These are phyloP conservation scores for Cryptosporidium sp. DNA, from an alignment of 169 alveolate genomes.

Conservation along the genomic window DNA sequence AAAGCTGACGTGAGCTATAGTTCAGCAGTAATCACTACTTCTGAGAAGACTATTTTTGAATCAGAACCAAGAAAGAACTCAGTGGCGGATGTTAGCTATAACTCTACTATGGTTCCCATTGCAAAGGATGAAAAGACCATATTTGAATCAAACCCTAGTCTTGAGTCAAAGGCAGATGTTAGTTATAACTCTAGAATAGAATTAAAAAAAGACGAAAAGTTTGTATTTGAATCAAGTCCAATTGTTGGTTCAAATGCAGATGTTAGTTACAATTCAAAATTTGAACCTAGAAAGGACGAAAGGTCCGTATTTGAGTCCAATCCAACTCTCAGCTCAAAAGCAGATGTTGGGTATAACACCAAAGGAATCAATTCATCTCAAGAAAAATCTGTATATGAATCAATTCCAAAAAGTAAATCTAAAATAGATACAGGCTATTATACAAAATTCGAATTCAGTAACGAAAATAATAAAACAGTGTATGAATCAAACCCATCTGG, in stretches of 20 bases:
- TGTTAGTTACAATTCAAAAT: slow-evolving; percentile 9
- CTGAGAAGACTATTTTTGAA: slow-evolving; percentile 23
- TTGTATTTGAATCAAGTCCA: slow-evolving; percentile 19
- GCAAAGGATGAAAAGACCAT: neutral
- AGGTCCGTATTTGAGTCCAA: slow-evolving; percentile 26
- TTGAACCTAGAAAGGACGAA: neutral
- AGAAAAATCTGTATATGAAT: slow-evolving; percentile 27
- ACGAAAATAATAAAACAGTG: neutral
- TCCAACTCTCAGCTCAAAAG: neutral
- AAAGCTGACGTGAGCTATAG: slow-evolving; percentile 8
- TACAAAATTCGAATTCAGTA: neutral
- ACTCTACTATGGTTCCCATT: too few species aligned
- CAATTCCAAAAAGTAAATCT: neutral
- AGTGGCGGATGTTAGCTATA: slow-evolving; percentile 36
- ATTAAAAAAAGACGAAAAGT: neutral
- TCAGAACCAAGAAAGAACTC: neutral
- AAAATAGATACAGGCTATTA: slow-evolving; percentile 9
- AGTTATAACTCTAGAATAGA: neutral
- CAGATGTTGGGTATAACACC: slow-evolving; percentile 20
- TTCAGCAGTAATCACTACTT: neutral
- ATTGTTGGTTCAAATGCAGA: slow-evolving; percentile 1
- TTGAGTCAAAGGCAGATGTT: slow-evolving; percentile 13
- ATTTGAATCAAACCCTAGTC: slow-evolving; percentile 3
- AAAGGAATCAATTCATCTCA: neutral
- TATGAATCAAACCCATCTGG: slow-evolving; percentile 25